Evolutionary conservation across 2,329 filamentous ascomycete species (phyloP).

Genomic region (Beauveria brongniartii): DNA sequence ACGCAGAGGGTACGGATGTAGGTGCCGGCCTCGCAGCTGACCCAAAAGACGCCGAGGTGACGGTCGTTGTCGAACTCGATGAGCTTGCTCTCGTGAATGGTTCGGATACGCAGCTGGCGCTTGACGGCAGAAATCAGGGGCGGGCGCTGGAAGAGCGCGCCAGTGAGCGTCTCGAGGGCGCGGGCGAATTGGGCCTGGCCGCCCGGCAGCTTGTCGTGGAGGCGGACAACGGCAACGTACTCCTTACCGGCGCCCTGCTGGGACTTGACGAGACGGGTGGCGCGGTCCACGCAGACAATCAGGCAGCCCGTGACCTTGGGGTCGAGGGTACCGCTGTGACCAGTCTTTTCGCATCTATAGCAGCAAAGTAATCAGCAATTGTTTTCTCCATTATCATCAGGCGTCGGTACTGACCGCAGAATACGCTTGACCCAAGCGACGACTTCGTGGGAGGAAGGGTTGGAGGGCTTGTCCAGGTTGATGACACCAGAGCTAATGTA

Average conservation of each 20-base stretch:
- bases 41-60: constrained; percentile 97
- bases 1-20: constrained; percentile 98
- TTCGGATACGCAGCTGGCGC: constrained; percentile 95
- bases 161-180: constrained; percentile 90
- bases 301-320: constrained; percentile 95
- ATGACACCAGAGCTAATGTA: constrained; percentile 97
- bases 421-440: constrained; percentile 99
- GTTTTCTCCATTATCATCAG: neutral
- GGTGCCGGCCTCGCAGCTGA: constrained; percentile 93
- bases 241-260: constrained; percentile 99
- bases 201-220: constrained; percentile 92
- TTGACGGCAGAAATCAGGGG: constrained; percentile 98
- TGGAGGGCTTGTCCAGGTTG: constrained; percentile 80
- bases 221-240: constrained; percentile 90
- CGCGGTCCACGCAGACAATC: constrained; percentile 93
- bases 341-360: constrained; percentile 69
- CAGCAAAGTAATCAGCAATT: neutral
- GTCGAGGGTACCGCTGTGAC: constrained; percentile 95
- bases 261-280: constrained; percentile 94
- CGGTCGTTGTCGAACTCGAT: constrained; percentile 98
- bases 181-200: constrained; percentile 88
- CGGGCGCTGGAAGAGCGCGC: constrained; percentile 84
- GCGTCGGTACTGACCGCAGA: constrained; percentile 54
- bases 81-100: constrained; percentile 94
- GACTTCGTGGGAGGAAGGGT: constrained; percentile 96